A percentile compares a stretch with the other conserved stretches of the same genome.
phyloP scores from a whole-genome alignment of 805 yeast species.

The Hanseniaspora taiwanica region DNA sequence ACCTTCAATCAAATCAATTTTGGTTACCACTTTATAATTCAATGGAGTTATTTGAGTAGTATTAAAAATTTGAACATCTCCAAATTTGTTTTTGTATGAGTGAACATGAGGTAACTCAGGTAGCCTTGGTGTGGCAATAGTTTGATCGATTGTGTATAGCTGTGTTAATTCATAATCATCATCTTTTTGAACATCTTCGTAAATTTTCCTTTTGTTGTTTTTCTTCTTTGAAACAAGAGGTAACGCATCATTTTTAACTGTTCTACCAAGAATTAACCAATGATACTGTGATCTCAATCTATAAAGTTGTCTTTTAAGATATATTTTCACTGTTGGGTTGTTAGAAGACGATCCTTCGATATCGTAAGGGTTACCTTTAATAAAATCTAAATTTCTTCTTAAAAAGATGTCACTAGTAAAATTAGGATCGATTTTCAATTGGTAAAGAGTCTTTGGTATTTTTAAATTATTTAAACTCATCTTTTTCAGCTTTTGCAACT shows the following conservation, averaged over 20 bases:
- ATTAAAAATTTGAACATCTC: conserved; percentile 14
- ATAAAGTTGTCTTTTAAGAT: conserved; percentile 9
- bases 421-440: conserved; percentile 6
- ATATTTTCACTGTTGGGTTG: background rate
- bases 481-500: background rate
- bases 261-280: conserved; percentile 18
- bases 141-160: conserved; percentile 15
- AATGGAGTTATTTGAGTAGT: conserved; percentile 9
- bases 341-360: conserved; percentile 2
- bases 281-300: conserved; percentile 14
- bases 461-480: conserved; percentile 8
- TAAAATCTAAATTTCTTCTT: conserved; percentile 2
- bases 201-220: background rate
- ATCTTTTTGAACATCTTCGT: conserved; percentile 3
- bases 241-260: conserved; percentile 5
- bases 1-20: conserved; percentile 3
- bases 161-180: conserved; percentile 9
- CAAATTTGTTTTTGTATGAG: conserved; percentile 11
- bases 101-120: conserved; percentile 10
- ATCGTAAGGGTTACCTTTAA: conserved; percentile 5
- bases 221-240: conserved; percentile 8
- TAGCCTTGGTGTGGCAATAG: conserved; percentile 10
- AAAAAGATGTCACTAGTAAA: conserved; percentile 2
- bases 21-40: conserved; percentile 10
- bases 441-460: conserved; percentile 9